These are phyloP conservation scores for Sporothrix sp. DNA, from an alignment of 2,329 filamentous ascomycete genomes.

Conservation along the genomic window DNA sequence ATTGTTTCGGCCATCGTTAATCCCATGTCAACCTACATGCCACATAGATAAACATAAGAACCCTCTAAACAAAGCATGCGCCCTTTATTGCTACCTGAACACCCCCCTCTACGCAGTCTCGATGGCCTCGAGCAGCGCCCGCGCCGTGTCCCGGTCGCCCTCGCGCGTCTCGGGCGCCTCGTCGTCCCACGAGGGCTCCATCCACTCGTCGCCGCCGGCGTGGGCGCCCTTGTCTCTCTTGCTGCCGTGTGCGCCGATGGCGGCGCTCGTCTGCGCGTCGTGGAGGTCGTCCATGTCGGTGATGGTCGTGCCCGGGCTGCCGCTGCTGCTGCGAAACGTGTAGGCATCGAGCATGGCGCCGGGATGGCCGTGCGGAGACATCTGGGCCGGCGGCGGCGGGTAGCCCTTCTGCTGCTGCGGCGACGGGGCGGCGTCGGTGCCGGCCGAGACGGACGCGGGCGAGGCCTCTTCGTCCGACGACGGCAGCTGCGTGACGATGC, in stretches of 20 bases:
- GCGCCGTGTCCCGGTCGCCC: constrained; percentile 30
- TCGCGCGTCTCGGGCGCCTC: constrained; percentile 15
- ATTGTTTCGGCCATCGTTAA: not conserved
- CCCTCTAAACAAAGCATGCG: too few relatives aligned
- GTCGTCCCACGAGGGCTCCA: constrained; percentile 27
- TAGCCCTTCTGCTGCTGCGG: not conserved
- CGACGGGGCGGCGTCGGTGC: constrained; percentile 6
- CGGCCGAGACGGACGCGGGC: constrained; percentile 3
- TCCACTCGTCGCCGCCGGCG: constrained; percentile 29
- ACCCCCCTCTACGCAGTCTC: constrained; percentile 16
- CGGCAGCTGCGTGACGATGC: constrained; percentile 11
- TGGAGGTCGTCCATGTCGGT: not conserved
- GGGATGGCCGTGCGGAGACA: not conserved
- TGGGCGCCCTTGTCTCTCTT: constrained; percentile 9
- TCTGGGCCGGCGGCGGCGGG: not conserved
- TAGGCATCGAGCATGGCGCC: constrained; percentile 25
- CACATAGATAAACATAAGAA: too few relatives aligned
- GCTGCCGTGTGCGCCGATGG: constrained; percentile 2
- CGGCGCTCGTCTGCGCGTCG: not conserved
- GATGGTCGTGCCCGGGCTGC: not conserved
- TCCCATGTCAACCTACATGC: not conserved
- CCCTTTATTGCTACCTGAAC: not conserved
- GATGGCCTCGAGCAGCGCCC: constrained; percentile 30
- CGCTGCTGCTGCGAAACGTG: constrained; percentile 21
- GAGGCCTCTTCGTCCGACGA: constrained; percentile 20